phyloP scores from a whole-genome alignment of 1,284 basidiomycete genomes.

The Schizophyllum amplum region DNA sequence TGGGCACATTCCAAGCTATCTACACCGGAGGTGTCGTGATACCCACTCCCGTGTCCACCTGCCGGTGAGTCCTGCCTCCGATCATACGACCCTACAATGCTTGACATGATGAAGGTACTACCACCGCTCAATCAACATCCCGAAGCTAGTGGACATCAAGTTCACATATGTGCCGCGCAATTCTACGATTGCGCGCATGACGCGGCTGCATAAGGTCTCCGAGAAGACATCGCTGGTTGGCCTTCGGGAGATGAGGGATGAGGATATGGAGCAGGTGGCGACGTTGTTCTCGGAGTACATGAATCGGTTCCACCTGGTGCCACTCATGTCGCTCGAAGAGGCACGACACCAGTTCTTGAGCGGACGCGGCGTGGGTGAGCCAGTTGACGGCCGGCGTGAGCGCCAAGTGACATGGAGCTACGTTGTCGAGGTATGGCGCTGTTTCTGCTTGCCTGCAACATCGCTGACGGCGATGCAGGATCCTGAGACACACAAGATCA shows the following conservation, averaged over 20 bases:
- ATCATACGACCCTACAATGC: slow-evolving; percentile 1
- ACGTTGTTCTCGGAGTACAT: slow-evolving; percentile 79
- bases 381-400: slow-evolving; percentile 44
- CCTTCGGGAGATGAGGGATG: slow-evolving; percentile 82
- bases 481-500: slow-evolving; percentile 74
- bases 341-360: slow-evolving; percentile 84
- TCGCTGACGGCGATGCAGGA: slow-evolving; percentile 41
- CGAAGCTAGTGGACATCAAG: slow-evolving; percentile 86
- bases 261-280: slow-evolving; percentile 69
- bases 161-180: slow-evolving; percentile 85
- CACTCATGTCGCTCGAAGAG: slow-evolving; percentile 76
- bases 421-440: slow-evolving; percentile 79
- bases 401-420: slow-evolving; percentile 95
- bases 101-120: slow-evolving; percentile 55
- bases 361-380: slow-evolving; percentile 65
- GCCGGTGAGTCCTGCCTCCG: slow-evolving; percentile 43
- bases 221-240: slow-evolving; percentile 46
- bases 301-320: slow-evolving; percentile 80
- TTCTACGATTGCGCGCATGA: slow-evolving; percentile 83
- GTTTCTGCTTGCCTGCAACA: not conserved
- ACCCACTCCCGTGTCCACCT: slow-evolving; percentile 84
- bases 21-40: slow-evolving; percentile 92
- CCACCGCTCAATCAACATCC: slow-evolving; percentile 89
- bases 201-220: slow-evolving; percentile 65
- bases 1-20: slow-evolving; percentile 93